phyloP scores from a whole-genome alignment of 2,329 filamentous ascomycete genomes.

The Colletotrichum orchidophilum region DNA sequence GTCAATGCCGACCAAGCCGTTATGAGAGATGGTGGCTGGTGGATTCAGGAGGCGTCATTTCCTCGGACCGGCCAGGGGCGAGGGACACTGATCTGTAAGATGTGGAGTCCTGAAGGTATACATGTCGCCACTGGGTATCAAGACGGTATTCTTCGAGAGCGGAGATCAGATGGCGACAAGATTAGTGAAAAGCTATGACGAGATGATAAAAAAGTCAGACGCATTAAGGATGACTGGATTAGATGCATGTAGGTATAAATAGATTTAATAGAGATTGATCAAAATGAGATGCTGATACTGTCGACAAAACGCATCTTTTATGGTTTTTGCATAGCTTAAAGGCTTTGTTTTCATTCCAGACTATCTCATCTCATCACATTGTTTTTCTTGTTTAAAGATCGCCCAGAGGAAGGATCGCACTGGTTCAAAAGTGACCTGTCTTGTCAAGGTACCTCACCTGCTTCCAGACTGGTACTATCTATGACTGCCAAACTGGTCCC shows the following conservation, averaged over 20 bases:
- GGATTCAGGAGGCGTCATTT: conserved; percentile 62
- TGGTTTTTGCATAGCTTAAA: too few species aligned
- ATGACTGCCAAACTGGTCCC: neutral
- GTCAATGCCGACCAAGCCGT: conserved; percentile 58
- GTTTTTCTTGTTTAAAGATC: neutral
- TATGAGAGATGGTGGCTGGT: conserved; percentile 59
- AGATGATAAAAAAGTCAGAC: neutral
- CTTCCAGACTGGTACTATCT: too few species aligned
- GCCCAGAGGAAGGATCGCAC: neutral
- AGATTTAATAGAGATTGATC: neutral
- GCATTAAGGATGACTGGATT: neutral
- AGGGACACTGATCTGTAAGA: conserved; percentile 57
- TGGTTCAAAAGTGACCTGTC: neutral
- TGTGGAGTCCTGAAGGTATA: conserved; percentile 62
- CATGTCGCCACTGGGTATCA: conserved; percentile 66
- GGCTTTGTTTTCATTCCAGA: too few species aligned
- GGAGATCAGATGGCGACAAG: conserved; percentile 36
- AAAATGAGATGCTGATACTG: neutral
- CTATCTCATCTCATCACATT: neutral
- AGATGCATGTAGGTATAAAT: neutral
- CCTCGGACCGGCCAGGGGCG: conserved; percentile 57
- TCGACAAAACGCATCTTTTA: too few species aligned
- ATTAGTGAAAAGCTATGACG: conserved; percentile 33
- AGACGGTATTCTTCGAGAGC: conserved; percentile 53
- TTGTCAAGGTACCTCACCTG: too few species aligned